Base-by-base conservation (phyloP, 345 rosid genomes). In the Eucalyptus lansdowneana region DNA sequence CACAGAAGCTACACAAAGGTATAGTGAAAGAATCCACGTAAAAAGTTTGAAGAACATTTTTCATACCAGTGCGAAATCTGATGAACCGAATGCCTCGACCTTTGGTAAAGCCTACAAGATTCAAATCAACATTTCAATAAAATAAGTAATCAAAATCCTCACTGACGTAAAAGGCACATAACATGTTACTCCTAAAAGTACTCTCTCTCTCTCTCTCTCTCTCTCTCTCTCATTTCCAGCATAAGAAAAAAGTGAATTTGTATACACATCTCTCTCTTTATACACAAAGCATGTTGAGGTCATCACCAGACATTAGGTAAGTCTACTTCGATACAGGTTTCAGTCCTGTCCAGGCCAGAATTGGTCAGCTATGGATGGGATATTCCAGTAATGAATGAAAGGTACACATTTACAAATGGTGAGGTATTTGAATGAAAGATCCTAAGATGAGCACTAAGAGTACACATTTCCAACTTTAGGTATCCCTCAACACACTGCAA, bases 11-110 rank as follows among this genome's bases (percentile, higher is more conserved):
- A 17, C 56, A 17, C 16, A 86, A 17, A 86, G 53, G 65, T 86
- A 86, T 56, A 31, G 29, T 13, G 54, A 83, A 50, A 37, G 16
- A 50, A 50, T 27, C 19, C 14, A 4, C 21, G 86, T 54, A 80
- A 47, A n/a, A 65, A 34, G 62, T 42, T n/a, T 27, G 29, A 87
- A 80, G 86, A 88, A 60, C 85, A 56, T 81, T 90, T 56, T 88
- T 85, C 94, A 54, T 95, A 97, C 99, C 99, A 97, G 87, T 90
- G 94, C 91, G 90, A 97, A 93, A 92, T 94, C 94, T 29, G 89
- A 91, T 83, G 96, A 93, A 86, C 96, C 96, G 87, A 92, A 94
- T 90, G 98, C 99, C 89, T 94, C 97, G 89, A 97, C 91, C 93
- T 89, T 91, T 7, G 97, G 94, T 92, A 97, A 91, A 89, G 92